Base-by-base conservation (phyloP, 345 rosid species). In the Brassica cretica region DNA sequence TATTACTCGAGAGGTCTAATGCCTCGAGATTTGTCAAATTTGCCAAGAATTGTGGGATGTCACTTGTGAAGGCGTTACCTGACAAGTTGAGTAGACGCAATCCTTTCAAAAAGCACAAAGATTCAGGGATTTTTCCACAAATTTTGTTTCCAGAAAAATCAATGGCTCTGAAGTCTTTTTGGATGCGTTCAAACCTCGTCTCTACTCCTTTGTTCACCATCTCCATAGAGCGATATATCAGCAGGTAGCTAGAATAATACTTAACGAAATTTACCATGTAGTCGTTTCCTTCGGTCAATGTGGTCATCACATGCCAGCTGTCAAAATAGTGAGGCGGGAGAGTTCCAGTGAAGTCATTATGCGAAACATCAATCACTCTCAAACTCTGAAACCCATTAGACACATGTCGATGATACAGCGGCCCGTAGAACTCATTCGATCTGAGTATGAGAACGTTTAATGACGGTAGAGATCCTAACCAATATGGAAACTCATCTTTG, bases 221-320 rank as follows among this genome's bases (percentile, higher is more conserved):
- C 15, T 44, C 53, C 53, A 44, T 44, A 15, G 53, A 44, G 53
- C 53, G 53, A 3, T 44, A 44, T 15, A 11, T 12, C 0, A 44
- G n/a, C 15, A 44, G 15, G 15, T 44, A 12, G 53, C 53, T 4
- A 44, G 53, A 44, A 44, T 44, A 44, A 44, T 44, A 44, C 53
- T 12, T 44, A 5, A 30, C 1, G 21, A 8, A 2, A 2, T 68
- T 37, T 49, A 5, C 18, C 5, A 72, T 16, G 76, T 72, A 72
- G 9, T 3, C 3, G 37, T 0, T 5, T 35, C 6, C 75, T 1
- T 8, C 8, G 0, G 1, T 49, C 14, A 44, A 16, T 2, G 30
- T 62, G 8, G 21, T 11, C 76, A 72, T 72, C 30, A 3, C 68
- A 27, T 5, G 60, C 68, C 68, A 72, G n/a, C 1, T 72, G 5